Conservation (phyloP, 1,284 basidiomycete species). For the Coniferiporia weirii region DNA sequence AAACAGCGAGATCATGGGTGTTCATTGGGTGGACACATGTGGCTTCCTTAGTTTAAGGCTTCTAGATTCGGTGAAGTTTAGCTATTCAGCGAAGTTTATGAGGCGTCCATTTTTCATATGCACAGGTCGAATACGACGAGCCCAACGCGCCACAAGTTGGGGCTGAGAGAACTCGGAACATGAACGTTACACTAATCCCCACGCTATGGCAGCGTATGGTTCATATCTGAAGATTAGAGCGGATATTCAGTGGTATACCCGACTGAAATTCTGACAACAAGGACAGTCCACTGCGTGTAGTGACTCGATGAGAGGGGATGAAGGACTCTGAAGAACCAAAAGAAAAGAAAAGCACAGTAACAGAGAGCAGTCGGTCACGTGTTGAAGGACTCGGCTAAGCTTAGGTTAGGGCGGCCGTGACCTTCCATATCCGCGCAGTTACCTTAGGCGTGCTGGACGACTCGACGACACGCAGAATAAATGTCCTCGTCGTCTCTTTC, state of each 20-base stretch:
- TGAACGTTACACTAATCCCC: too few relatives aligned
- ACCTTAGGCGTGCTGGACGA: background rate
- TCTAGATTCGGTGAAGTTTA: background rate
- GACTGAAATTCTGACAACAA: too few relatives aligned
- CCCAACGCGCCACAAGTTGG: background rate
- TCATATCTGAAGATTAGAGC: too few relatives aligned
- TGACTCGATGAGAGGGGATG: too few relatives aligned
- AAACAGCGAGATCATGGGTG: background rate
- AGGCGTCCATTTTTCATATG: background rate
- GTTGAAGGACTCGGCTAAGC: too few relatives aligned
- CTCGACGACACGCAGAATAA: background rate
- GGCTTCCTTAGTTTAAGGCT: background rate
- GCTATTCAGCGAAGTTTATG: background rate
- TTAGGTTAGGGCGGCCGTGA: background rate
- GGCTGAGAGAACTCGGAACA: background rate
- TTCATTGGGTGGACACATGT: background rate
- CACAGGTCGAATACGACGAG: background rate
- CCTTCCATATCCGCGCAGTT: background rate
- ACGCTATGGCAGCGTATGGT: too few relatives aligned
- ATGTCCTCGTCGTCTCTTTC: slow-evolving; percentile 4
- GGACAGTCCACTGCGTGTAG: too few relatives aligned
- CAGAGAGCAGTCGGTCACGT: background rate
- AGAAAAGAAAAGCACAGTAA: background rate
- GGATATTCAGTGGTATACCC: too few relatives aligned
- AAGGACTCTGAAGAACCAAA: too few relatives aligned